Conservation (phyloP, 1,139 yeast genomes). For the Zygotorulaspora mrakii region DNA sequence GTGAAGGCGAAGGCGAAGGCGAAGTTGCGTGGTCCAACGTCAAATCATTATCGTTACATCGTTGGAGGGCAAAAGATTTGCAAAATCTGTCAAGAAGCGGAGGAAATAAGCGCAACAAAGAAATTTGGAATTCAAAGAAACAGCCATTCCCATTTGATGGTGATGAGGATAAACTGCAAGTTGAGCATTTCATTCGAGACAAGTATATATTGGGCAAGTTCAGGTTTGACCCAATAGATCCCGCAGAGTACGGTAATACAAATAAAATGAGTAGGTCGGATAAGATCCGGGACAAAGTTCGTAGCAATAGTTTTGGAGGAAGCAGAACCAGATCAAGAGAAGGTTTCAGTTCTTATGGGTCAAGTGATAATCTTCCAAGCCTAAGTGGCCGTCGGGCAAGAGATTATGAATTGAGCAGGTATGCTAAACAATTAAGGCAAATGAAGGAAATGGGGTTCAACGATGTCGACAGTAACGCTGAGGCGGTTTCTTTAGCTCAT, state of each 20-base stretch:
- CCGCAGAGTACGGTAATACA: constrained; percentile 25
- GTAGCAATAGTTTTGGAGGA: constrained; percentile 6
- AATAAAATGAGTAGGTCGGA: constrained; percentile 5
- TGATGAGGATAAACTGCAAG: constrained; percentile 38
- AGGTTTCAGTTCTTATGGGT: constrained; percentile 12
- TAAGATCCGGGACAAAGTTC: constrained; percentile 1
- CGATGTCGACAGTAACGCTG: constrained; percentile 35
- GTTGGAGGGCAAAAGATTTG: constrained; percentile 49
- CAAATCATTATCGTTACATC: constrained; percentile 62
- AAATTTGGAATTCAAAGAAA: constrained; percentile 43
- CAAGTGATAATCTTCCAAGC: constrained; percentile 13
- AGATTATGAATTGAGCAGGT: constrained; percentile 33
- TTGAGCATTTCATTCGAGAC: constrained; percentile 53
- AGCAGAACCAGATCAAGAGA: constrained; percentile 8
- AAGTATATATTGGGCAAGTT: constrained; percentile 55
- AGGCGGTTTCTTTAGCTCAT: constrained; percentile 34
- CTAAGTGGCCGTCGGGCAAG: constrained; percentile 17
- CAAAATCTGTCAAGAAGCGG: constrained; percentile 30
- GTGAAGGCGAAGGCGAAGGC: too few relatives aligned
- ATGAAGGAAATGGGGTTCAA: constrained; percentile 30
- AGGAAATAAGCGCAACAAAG: constrained; percentile 35
- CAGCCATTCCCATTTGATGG: constrained; percentile 67
- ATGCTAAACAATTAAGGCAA: constrained; percentile 30
- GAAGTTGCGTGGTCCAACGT: constrained; percentile 38
- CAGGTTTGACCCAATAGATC: constrained; percentile 40